These are phyloP conservation scores for Acanthamoeba sp. DNA, from an alignment of 208 protist species.

Conservation along the genomic window DNA sequence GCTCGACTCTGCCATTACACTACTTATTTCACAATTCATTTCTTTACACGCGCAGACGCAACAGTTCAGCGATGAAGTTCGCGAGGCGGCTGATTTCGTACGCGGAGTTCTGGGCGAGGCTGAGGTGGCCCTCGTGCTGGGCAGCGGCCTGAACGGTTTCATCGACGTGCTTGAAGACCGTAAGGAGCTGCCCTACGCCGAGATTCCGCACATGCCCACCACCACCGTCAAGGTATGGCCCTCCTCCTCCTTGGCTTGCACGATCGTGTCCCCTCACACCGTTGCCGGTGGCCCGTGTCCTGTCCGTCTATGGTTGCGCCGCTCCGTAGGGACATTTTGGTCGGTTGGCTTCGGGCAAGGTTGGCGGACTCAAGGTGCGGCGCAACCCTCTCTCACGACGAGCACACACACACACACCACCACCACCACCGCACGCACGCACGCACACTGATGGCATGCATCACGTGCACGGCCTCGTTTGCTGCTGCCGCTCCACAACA, in stretches of 20 bases:
- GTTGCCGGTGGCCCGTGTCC: background rate
- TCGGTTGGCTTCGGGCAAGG: constrained; percentile 47
- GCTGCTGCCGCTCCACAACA: background rate
- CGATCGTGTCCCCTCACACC: background rate
- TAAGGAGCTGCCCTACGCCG: constrained; percentile 51
- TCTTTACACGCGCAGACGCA: constrained; percentile 73
- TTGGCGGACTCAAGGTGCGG: constrained; percentile 56
- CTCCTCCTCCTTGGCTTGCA: background rate
- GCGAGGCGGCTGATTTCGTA: constrained; percentile 52
- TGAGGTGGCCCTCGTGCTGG: constrained; percentile 78
- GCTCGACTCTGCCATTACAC: no score
- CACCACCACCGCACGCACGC: background rate
- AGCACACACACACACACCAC: background rate
- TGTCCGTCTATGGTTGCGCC: no score
- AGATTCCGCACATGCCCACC: constrained; percentile 79
- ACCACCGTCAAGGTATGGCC: constrained; percentile 72
- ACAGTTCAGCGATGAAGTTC: background rate
- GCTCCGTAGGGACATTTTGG: constrained; percentile 57
- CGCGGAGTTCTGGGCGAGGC: constrained; percentile 67
- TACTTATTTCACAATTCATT: no score
- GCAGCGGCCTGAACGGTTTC: constrained; percentile 78
- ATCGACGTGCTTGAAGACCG: constrained; percentile 56
- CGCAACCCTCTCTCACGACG: background rate
- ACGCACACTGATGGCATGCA: background rate
- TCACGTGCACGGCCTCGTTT: no score